Base-by-base conservation (phyloP, 2,329 filamentous ascomycete genomes). In the Aureobasidium musti region DNA sequence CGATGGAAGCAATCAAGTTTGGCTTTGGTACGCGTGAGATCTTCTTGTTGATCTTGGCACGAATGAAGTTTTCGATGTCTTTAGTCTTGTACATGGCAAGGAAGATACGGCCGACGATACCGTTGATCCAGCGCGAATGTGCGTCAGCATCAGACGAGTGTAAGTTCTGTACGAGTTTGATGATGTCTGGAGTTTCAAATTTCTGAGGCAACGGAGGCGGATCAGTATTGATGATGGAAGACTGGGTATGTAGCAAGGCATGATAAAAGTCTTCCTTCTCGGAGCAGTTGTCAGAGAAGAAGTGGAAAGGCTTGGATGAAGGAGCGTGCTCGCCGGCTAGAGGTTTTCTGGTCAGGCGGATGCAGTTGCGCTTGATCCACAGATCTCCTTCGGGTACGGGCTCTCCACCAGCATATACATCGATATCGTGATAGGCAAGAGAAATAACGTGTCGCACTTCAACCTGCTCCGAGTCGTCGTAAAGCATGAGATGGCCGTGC, bases 231-330 rank as follows among this genome's bases (percentile, higher is more conserved):
- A 86, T 82, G 19, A 85, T 84, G 72, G 89, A 87, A 71, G 92
- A 89, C 75, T 96, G 91, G 70, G 93, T 96, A 72, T 89, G 88
- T 45, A 99, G 82, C 71, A 99, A 82, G 14, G 94, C 91, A 78
- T 97, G 94, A 77, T 99, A 99, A 78, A 99, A 98, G 76, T 99
- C 95, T 77, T 99, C 95, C 77, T 99, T 99, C 54, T 95, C 92
- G 0, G 93, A 97, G 76, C 91, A 91, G 73, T 96, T 97, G 71
- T 98, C 92, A 0, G 91, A 96, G 77, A 98, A 99, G 5, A 99
- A 82, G 74, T 89, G 98, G 79, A 97, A 98, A 0, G 95, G 92
- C 71, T 91, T 93, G 7, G 91, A 69, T 88, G 86, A 3, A 85
- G 83, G 2, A 83, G 79, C 33, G 83, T 72, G 23, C 39, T 89